Conservation (phyloP, 2,329 filamentous ascomycete species). For the Pyricularia pennisetigena region DNA sequence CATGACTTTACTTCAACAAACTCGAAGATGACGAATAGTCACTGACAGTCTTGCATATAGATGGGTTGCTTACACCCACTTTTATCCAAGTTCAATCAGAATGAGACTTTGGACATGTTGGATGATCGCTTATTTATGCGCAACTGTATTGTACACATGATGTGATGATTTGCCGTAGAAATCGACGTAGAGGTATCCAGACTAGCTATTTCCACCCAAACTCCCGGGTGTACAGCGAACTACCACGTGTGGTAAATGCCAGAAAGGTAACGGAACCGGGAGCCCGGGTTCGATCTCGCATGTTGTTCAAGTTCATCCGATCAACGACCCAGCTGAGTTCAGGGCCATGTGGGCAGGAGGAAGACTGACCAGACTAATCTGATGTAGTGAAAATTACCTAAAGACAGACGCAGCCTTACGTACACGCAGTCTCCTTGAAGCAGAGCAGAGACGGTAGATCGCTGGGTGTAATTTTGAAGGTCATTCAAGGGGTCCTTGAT, state of each 20-base stretch:
- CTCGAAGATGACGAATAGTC: neutral
- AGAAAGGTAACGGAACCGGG: neutral
- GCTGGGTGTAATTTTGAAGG: neutral
- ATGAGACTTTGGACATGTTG: neutral
- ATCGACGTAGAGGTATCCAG: neutral
- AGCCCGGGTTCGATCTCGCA: neutral
- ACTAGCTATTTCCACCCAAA: neutral
- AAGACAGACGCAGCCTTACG: neutral
- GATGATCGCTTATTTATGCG: neutral
- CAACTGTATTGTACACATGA: neutral
- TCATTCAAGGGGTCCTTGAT: neutral
- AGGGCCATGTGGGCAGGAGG: neutral
- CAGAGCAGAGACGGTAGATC: neutral
- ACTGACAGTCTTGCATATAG: neutral
- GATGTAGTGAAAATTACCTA: neutral
- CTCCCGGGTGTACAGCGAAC: neutral
- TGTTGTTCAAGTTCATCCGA: neutral
- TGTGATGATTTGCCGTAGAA: neutral
- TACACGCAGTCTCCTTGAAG: neutral
- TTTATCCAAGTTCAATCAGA: neutral
- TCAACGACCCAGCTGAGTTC: neutral
- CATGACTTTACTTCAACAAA: neutral
- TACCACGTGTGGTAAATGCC: neutral
- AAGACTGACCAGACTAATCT: neutral
- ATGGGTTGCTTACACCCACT: neutral